Base-by-base conservation (phyloP, 306 rosid species). In the Trifolium pratense region DNA sequence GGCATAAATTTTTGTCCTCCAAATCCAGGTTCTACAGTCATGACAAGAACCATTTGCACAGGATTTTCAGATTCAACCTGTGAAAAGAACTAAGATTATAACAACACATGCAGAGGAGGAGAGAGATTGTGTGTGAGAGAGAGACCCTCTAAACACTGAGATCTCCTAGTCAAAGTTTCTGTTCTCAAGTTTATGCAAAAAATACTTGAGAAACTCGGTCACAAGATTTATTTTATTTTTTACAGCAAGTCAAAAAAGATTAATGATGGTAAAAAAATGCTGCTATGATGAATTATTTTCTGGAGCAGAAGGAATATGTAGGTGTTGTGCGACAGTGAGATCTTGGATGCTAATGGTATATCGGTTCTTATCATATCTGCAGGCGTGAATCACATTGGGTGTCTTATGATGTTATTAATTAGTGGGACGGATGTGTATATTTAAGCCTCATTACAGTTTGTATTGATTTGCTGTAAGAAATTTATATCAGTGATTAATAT, bases 1-100 rank as follows among this genome's bases (percentile, higher is more conserved):
- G 91, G 89, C 89, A 91, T 91, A 86, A 91, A 95, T 67, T 95
- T 91, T 70, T 95, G 99, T 73, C 99, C 99, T 31, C 97, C 99
- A 79, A 95, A 95, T 73, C 99, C 99, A 76, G 99, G 99, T 80
- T 87, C 99, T 7, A 95, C 99, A 23, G 97, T 95, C 99, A 95
- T 95, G 68, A 95, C 99, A 73, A 95, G 99, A 87, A 95, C 97
- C 97, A 95, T 79, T 80, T 87, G 97, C 73, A 91, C 99, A 55
- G 89, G 93, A 81, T 74, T 70, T 83, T 95, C 97, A 59, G 87
- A 86, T 75, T 95, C 97, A 80, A 95, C 79, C 99, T 95, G 86
- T 70, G 55, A 48, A 79, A 52, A 62, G 42, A 75, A 77, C 51
- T 66, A 62, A 53, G 61, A 14, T 48, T 51, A 65, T 21, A 70